A percentile compares a stretch with the other conserved stretches of the same genome.
phyloP scores from a whole-genome alignment of 2,329 filamentous ascomycete genomes.

The Xylogone sp. region DNA sequence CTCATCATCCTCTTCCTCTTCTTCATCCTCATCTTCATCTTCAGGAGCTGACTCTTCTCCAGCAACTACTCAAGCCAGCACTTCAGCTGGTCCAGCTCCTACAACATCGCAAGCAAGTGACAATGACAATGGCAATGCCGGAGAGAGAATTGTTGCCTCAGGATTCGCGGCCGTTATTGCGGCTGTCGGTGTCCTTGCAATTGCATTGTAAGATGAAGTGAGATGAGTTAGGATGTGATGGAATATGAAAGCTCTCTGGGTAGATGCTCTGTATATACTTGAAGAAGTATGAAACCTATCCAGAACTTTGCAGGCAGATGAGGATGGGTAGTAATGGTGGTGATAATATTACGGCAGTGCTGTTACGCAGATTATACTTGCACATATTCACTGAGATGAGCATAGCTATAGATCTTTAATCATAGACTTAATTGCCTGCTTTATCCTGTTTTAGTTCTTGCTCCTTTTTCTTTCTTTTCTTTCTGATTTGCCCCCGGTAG shows the following conservation, averaged over 20 bases:
- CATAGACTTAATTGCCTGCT: no score
- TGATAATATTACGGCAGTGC: no score
- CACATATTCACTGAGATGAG: no score
- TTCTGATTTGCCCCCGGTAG: no score
- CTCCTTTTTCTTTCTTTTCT: no score
- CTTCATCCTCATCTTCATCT: not conserved
- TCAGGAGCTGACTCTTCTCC: not conserved
- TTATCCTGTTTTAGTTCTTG: no score
- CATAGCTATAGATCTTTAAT: no score
- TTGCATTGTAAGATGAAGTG: not conserved
- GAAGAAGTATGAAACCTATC: not conserved
- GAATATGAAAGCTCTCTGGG: not conserved
- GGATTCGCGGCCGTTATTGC: not conserved
- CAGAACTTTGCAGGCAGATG: conserved; percentile 4
- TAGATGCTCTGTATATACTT: no score
- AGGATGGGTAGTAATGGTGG: no score
- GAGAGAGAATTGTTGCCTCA: not conserved
- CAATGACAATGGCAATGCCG: not conserved
- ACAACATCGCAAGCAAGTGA: not conserved
- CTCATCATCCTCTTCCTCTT: not conserved
- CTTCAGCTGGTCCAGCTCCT: not conserved
- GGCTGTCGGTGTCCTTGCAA: not conserved
- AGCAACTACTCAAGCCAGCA: not conserved
- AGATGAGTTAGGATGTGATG: not conserved
- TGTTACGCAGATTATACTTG: no score